Conservation (phyloP, 768 basidiomycete species). For the Clavulina sp. region DNA sequence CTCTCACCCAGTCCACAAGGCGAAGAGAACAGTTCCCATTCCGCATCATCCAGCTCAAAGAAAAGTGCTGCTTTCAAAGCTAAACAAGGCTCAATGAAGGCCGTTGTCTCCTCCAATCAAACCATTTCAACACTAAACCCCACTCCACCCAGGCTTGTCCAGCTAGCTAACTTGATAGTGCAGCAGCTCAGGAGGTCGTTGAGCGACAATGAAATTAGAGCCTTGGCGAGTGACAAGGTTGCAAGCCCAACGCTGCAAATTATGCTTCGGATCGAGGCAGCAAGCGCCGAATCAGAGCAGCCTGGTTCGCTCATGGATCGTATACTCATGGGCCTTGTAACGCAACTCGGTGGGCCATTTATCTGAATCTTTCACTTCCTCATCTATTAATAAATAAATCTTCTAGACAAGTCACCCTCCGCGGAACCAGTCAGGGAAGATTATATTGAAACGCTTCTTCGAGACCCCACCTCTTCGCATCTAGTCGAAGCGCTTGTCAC, state of each 20-base stretch:
- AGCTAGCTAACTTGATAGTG: conserved; percentile 30
- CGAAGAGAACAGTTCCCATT: background rate
- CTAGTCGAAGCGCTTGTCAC: conserved; percentile 66
- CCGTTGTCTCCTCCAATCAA: conserved; percentile 38
- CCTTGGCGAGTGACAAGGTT: conserved; percentile 55
- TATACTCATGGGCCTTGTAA: conserved; percentile 58
- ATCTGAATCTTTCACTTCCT: conserved; percentile 8
- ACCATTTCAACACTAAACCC: conserved; percentile 19
- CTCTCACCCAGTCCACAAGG: conserved; percentile 33
- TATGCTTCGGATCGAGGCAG: conserved; percentile 66
- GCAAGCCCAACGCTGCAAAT: conserved; percentile 70
- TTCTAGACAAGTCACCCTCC: conserved; percentile 14
- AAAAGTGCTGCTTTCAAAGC: conserved; percentile 71
- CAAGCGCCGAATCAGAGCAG: conserved; percentile 37
- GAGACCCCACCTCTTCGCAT: conserved; percentile 79
- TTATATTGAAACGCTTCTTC: conserved; percentile 63
- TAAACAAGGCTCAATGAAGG: conserved; percentile 63
- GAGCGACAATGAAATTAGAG: conserved; percentile 55
- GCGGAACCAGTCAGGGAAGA: conserved; percentile 31
- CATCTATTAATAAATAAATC: background rate
- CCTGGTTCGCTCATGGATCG: conserved; percentile 65
- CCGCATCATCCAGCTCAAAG: conserved; percentile 47
- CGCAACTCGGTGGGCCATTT: conserved; percentile 44
- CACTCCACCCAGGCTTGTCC: conserved; percentile 33
- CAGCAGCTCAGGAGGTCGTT: conserved; percentile 33